These are phyloP conservation scores for Termitomyces sp. DNA, from an alignment of 768 basidiomycete genomes.

Conservation along the genomic window DNA sequence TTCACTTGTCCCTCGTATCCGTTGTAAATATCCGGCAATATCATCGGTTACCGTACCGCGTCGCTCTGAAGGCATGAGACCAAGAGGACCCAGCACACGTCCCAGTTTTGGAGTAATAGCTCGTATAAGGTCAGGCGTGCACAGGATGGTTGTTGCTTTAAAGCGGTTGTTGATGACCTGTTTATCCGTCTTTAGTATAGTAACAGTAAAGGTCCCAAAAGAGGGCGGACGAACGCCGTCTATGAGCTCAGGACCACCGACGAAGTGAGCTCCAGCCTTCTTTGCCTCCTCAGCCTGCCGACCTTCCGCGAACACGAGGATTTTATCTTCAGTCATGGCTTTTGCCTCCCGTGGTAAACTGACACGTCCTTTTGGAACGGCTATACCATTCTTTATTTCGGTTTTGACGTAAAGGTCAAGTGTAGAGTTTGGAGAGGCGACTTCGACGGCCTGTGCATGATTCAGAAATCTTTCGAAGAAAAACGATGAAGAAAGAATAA, in stretches of 20 bases:
- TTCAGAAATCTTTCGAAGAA: background rate
- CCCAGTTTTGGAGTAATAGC: constrained; percentile 75
- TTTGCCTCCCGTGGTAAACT: constrained; percentile 81
- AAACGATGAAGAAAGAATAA: background rate
- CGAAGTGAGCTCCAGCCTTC: constrained; percentile 82
- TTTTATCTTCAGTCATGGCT: constrained; percentile 59
- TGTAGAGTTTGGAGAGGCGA: constrained; percentile 66
- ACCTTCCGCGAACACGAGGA: constrained; percentile 93
- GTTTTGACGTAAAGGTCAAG: constrained; percentile 83
- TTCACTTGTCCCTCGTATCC: constrained; percentile 76
- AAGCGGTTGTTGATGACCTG: constrained; percentile 73
- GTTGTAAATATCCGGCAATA: constrained; percentile 72
- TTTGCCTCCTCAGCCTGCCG: constrained; percentile 76
- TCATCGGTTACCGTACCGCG: constrained; percentile 94
- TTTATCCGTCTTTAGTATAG: constrained; percentile 3
- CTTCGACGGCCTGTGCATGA: constrained; percentile 67
- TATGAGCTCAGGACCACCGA: constrained; percentile 86
- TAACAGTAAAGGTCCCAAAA: background rate
- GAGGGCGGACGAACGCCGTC: constrained; percentile 59
- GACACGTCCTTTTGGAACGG: constrained; percentile 87
- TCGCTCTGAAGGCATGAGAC: constrained; percentile 92
- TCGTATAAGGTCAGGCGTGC: constrained; percentile 72
- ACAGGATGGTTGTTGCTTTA: constrained; percentile 79
- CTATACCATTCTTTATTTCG: constrained; percentile 67
- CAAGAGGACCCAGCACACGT: constrained; percentile 79